A percentile compares a stretch with the other conserved stretches of the same genome.
phyloP scores from a whole-genome alignment of 306 rosid species.

The Quercus rubra region DNA sequence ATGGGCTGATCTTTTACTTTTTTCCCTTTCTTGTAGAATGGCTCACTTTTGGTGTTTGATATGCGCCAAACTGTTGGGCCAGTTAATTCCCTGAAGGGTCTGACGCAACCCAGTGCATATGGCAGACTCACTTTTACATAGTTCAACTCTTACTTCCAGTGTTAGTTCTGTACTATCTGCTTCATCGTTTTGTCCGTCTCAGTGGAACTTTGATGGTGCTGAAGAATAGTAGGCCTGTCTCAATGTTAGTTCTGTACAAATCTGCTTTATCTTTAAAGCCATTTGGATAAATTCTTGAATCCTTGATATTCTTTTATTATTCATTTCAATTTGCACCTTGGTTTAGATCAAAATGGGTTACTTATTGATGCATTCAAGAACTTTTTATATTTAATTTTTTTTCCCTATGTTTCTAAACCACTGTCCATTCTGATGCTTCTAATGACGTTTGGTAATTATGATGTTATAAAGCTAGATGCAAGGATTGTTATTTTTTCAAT shows the following conservation, averaged over 20 bases:
- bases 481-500: background rate
- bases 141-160: conserved; percentile 42
- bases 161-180: conserved; percentile 62
- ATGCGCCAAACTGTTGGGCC: conserved; percentile 79
- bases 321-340: background rate
- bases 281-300: background rate
- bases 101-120: conserved; percentile 75
- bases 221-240: conserved; percentile 58
- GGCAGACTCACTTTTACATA: conserved; percentile 51
- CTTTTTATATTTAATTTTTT: background rate
- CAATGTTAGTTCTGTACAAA: no score
- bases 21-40: conserved; percentile 56
- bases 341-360: background rate
- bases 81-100: conserved; percentile 50
- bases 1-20: conserved; percentile 10
- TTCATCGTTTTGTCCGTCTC: conserved; percentile 71
- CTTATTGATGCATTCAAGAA: background rate
- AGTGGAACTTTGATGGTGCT: conserved; percentile 61
- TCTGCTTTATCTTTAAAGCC: background rate
- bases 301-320: background rate
- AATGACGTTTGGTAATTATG: no score
- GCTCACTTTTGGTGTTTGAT: conserved; percentile 73
- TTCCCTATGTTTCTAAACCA: no score
- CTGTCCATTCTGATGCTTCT: no score
- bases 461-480: background rate